Base-by-base conservation (phyloP, 371 early-diverging fungal species). In the Apophysomyces variabilis region DNA sequence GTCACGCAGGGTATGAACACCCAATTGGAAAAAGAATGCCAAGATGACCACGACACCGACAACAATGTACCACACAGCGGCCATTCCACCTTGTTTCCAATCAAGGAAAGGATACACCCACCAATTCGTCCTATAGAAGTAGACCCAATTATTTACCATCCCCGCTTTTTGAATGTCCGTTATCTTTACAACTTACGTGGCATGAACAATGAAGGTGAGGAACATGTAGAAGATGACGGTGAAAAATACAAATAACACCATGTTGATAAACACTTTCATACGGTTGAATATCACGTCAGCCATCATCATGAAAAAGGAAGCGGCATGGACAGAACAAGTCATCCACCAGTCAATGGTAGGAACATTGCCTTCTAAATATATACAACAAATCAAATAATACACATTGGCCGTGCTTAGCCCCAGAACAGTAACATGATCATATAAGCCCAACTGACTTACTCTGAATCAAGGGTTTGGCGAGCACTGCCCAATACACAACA, bases 41-140 rank as follows among this genome's bases (percentile, higher is more conserved):
- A 79, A 61, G 4, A 84, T 44, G 0, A 72, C 73, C n/a, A 80
- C 57, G 0, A 72, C 68, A 7, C 70, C 83, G 0, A 83, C 84
- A 3, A 75, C 60, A 41, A 79, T 18, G 45, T 85, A 85, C 72
- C 76, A 80, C 7, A 76, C 68, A 2, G 77, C 82, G 7, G 78
- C 75, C 3, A 64, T 71, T 0, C 73, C 65, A 1, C 87, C 87
- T 54, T 79, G 77, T 14, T 62, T 56, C 85, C 87, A 87, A 57
- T 83, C 63, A 54, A 87, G 61, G 62, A 87, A 85, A 0, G 83
- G 76, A 68, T 87, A 85, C 0, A 84, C 83, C 85, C 87, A 87
- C 12, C 43, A 63, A 0, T 68, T 62, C 9, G 67, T 58, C 9
- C 82, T 81, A 60, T 38, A 39, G 43, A 43, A 50, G 44, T 1